Evolutionary conservation across 306 rosid species (phyloP).

Genomic region (Sophora flavescens): DNA sequence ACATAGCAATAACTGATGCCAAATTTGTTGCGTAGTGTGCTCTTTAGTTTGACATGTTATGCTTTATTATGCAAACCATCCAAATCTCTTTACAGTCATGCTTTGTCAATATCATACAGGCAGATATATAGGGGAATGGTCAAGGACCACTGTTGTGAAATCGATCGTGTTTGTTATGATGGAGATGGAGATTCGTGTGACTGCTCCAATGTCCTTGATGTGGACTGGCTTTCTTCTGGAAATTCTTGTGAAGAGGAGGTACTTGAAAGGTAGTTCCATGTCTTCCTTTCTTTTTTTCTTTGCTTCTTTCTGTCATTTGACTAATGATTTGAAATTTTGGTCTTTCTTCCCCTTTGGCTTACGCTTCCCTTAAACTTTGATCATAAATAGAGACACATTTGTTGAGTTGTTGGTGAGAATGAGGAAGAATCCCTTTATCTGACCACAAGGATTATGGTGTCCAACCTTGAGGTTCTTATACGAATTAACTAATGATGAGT

Average conservation of each 20-base stretch:
- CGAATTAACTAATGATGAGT: background rate
- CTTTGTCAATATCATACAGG: conserved; percentile 53
- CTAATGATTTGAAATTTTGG: background rate
- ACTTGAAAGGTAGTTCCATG: conserved; percentile 56
- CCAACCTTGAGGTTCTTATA: background rate
- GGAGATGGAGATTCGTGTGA: conserved; percentile 61
- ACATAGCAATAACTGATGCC: background rate
- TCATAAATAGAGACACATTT: background rate
- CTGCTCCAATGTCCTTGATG: conserved; percentile 66
- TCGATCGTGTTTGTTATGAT: conserved; percentile 58
- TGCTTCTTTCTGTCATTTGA: background rate
- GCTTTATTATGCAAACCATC: conserved; percentile 27
- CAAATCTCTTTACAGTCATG: conserved; percentile 43
- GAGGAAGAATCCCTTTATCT: background rate
- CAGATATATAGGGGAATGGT: conserved; percentile 48
- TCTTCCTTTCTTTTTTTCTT: background rate
- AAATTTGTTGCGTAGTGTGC: background rate
- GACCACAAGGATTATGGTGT: conserved; percentile 7
- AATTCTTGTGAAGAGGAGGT: conserved; percentile 74
- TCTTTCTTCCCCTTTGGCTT: background rate
- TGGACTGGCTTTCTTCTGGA: conserved; percentile 73
- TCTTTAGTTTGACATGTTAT: conserved; percentile 13
- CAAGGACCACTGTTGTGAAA: conserved; percentile 52
- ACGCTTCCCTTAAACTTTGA: background rate
- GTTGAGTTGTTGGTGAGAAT: background rate